Base-by-base conservation (phyloP, 2,329 filamentous ascomycete genomes). In the Phaeomoniella chlamydospora region DNA sequence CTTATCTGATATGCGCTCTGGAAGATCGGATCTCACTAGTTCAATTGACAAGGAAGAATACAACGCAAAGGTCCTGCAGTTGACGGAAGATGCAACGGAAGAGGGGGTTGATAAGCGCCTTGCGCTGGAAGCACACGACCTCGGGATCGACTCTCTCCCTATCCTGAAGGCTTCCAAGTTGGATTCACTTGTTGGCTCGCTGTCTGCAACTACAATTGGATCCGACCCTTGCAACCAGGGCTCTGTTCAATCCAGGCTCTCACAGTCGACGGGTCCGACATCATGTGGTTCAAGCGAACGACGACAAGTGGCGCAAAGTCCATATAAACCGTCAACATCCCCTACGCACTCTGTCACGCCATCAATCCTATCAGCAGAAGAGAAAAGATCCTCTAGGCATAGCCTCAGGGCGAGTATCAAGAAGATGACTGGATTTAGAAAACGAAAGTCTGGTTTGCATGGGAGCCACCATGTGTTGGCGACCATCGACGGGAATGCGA, bases 11-110 rank as follows among this genome's bases (percentile, higher is more conserved):
- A 42, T 41, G 37, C 31, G 34, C 16, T 11, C 31, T 31, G 43
- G 39, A 33, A 39, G 29, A 17, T 36, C 34, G 17, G 15, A 39
- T n/a, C 34, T 37, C 14, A 42, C 31, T 6, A 32, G 31, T 14
- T 33, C 39, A 29, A 41, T 60, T 31, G 58, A 61, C 38, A 52
- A 59, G 38, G 47, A 48, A 34, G 46, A 49, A 43, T 62, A 62
- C 45, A 53, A 56, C 38, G 41, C 37, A 14, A 49, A 53, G 22
- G 57, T 62, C 32, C 53, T 62, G 15, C 44, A 41, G 3, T 44
- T 58, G 18, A 35, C 45, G 15, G 48, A 53, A n/a, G 46, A 47
- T 22, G 49, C 56, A 38, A 51, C 53, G 9, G 59, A 63, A 45
- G 46, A 52, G 37, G 51, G 51, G 39, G 47, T 53, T 26, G 56